Evolutionary conservation across 2,329 filamentous ascomycete genomes (phyloP).

Genomic region (Monascus ruber): DNA sequence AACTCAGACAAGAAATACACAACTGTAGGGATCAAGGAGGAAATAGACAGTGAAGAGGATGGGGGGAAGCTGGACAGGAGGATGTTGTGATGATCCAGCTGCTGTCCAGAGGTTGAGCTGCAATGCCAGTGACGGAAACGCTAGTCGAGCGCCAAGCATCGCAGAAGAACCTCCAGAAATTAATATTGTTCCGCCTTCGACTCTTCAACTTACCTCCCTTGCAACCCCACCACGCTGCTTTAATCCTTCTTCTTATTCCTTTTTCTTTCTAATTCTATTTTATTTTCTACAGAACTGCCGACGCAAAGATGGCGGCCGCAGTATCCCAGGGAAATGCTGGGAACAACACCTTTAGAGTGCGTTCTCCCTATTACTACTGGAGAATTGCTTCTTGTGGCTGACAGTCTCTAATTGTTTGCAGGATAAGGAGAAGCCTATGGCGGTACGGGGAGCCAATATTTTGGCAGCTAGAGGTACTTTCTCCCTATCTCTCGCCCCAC

Average conservation of each 20-base stretch:
- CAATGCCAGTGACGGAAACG: slow-evolving; percentile 11
- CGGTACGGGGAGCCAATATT: slow-evolving; percentile 92
- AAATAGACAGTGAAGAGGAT: neutral
- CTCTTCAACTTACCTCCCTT: slow-evolving; percentile 12
- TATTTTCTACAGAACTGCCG: no score
- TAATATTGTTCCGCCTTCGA: slow-evolving; percentile 15
- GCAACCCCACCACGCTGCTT: slow-evolving; percentile 9
- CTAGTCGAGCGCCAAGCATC: slow-evolving; percentile 30
- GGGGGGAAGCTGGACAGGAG: neutral
- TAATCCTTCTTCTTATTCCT: slow-evolving; percentile 11
- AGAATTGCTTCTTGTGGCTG: slow-evolving; percentile 15
- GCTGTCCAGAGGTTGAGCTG: slow-evolving; percentile 15
- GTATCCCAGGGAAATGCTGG: slow-evolving; percentile 38
- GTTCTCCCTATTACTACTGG: slow-evolving; percentile 8
- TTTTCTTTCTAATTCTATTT: slow-evolving; percentile 13
- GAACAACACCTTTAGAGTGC: slow-evolving; percentile 58
- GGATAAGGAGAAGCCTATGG: slow-evolving; percentile 97
- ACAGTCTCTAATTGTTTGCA: slow-evolving; percentile 33
- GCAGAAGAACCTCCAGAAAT: slow-evolving; percentile 26
- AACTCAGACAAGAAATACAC: neutral
- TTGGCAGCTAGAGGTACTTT: slow-evolving; percentile 79
- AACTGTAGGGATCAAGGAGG: neutral
- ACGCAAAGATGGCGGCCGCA: slow-evolving; percentile 39
- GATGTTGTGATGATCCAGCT: neutral
- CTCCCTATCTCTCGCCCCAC: slow-evolving; percentile 1